These are phyloP conservation scores for Daldinia caldariorum DNA, from an alignment of 495 filamentous ascomycete genomes.

Conservation along the genomic window DNA sequence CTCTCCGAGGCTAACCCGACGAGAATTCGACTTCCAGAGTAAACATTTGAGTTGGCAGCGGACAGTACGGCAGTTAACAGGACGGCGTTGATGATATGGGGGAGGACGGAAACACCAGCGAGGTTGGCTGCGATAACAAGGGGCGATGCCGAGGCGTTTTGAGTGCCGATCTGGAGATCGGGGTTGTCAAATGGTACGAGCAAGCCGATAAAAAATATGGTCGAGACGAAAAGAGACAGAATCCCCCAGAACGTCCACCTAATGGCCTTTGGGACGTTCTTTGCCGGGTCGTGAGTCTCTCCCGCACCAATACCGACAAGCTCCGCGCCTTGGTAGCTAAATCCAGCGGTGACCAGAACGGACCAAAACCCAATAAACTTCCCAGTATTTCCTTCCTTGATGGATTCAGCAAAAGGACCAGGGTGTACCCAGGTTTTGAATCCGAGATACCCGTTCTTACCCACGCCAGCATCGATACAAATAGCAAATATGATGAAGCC, in stretches of 20 bases:
- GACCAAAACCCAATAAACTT: conserved; percentile 60
- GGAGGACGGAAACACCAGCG: conserved; percentile 72
- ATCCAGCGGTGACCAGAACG: conserved; percentile 58
- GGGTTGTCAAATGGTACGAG: conserved; percentile 67
- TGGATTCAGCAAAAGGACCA: conserved; percentile 70
- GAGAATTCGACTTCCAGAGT: conserved; percentile 71
- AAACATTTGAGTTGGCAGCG: conserved; percentile 67
- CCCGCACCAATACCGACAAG: conserved; percentile 74
- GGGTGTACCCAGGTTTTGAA: conserved; percentile 77
- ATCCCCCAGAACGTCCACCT: conserved; percentile 68
- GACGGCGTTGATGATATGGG: conserved; percentile 76
- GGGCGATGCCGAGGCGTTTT: conserved; percentile 69
- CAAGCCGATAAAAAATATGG: conserved; percentile 74
- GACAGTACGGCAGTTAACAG: conserved; percentile 69
- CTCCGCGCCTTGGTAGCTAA: conserved; percentile 65
- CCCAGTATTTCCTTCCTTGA: conserved; percentile 55
- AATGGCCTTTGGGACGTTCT: conserved; percentile 62
- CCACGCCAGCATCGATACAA: conserved; percentile 73
- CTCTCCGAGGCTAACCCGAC: conserved; percentile 69
- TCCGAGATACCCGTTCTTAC: conserved; percentile 71
- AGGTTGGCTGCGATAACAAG: conserved; percentile 73
- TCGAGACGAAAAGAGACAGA: conserved; percentile 71
- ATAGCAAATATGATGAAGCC: conserved; percentile 74
- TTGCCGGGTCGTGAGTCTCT: conserved; percentile 69
- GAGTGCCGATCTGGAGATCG: conserved; percentile 59